Evolutionary conservation across 139 green algal genomes (phyloP).

Genomic region (Ostreobium quekettii): DNA sequence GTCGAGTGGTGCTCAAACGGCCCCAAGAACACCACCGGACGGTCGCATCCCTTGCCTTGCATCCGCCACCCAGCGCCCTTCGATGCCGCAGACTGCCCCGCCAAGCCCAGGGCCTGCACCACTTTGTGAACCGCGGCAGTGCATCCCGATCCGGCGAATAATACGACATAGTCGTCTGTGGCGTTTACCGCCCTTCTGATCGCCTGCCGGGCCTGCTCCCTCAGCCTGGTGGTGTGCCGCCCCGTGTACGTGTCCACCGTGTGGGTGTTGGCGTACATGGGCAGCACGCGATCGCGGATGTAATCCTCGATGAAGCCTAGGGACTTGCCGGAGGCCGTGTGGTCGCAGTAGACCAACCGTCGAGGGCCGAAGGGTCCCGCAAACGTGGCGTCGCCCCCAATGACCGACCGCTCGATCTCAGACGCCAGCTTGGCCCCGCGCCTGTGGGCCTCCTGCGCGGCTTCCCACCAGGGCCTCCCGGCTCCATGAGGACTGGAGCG

Average conservation of each 20-base stretch:
- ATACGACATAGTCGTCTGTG: constrained; percentile 22
- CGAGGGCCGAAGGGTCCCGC: too few species aligned
- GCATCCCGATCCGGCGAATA: constrained; percentile 27
- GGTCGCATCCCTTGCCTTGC: too few species aligned
- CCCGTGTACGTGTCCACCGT: constrained; percentile 14
- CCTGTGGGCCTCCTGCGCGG: too few species aligned
- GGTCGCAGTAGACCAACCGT: too few species aligned
- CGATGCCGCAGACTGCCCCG: neutral
- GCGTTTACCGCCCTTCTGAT: neutral
- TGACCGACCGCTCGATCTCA: too few species aligned
- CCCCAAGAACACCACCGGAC: constrained; percentile 28
- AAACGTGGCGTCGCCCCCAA: too few species aligned
- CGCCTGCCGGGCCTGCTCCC: neutral
- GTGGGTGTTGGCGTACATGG: constrained; percentile 27
- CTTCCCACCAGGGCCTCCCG: too few species aligned
- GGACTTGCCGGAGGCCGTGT: constrained; percentile 20
- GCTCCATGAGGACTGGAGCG: too few species aligned
- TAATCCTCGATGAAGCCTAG: constrained; percentile 19
- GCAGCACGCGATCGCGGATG: constrained; percentile 19
- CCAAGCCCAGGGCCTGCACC: constrained; percentile 27
- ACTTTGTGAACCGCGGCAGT: constrained; percentile 25
- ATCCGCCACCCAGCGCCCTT: too few species aligned
- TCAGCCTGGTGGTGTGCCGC: too few species aligned
- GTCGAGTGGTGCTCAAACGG: constrained; percentile 24
- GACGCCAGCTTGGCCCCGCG: too few species aligned